Conservation (phyloP, 2,329 filamentous ascomycete genomes). For the Penicillium concentricum region DNA sequence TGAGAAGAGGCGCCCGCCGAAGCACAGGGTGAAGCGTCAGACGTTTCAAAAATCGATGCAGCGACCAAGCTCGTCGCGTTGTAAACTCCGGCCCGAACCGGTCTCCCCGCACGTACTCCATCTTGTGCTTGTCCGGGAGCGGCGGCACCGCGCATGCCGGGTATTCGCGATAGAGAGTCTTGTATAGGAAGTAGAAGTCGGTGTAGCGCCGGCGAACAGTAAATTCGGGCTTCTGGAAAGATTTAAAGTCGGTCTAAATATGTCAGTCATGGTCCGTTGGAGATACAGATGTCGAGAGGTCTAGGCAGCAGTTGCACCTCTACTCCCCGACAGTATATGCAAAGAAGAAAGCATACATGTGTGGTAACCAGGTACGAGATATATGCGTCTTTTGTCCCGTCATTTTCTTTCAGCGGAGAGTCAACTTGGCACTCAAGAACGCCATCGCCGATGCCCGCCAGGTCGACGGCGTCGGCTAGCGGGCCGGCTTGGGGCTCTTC, state of each 20-base stretch:
- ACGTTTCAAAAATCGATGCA: constrained; percentile 86
- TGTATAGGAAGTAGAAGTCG: constrained; percentile 96
- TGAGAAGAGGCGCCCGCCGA: constrained; percentile 75
- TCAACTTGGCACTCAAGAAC: constrained; percentile 79
- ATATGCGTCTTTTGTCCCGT: constrained; percentile 94
- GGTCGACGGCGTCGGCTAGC: constrained; percentile 56
- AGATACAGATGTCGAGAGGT: neutral
- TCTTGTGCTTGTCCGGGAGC: constrained; percentile 96
- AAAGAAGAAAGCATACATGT: constrained; percentile 57
- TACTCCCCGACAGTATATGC: neutral
- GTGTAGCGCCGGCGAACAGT: constrained; percentile 88
- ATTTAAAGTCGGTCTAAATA: constrained; percentile 84
- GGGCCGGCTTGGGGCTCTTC: constrained; percentile 51
- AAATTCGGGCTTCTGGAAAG: constrained; percentile 80
- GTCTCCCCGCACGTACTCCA: constrained; percentile 97
- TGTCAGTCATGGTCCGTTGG: constrained; percentile 13
- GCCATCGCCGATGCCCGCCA: constrained; percentile 67
- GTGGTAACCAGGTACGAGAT: constrained; percentile 94
- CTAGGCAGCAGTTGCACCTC: constrained; percentile 19
- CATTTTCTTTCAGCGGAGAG: constrained; percentile 87
- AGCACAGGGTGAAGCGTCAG: constrained; percentile 85
- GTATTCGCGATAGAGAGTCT: constrained; percentile 81
- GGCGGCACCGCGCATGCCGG: constrained; percentile 91
- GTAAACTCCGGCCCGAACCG: constrained; percentile 95
- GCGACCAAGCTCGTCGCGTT: constrained; percentile 77